Conservation (phyloP, 352 stramenopile species). For the Pythium aphanidermatum region DNA sequence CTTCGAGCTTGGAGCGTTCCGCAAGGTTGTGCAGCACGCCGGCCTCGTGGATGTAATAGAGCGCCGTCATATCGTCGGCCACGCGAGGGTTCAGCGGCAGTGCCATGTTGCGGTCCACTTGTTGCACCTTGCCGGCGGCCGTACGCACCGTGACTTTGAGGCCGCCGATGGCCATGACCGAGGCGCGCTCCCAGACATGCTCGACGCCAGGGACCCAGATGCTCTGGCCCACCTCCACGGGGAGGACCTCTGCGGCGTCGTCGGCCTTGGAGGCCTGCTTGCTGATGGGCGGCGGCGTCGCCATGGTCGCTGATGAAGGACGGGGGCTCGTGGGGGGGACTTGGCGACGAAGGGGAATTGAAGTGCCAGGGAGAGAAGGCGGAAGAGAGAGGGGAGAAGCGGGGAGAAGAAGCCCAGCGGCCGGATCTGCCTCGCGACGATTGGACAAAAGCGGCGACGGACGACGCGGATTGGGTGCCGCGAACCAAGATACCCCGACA, state of each 20-base stretch:
- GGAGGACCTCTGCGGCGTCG: constrained; percentile 58
- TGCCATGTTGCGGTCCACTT: constrained; percentile 70
- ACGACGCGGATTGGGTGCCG: neutral
- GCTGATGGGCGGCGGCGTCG: constrained; percentile 58
- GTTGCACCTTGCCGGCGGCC: constrained; percentile 76
- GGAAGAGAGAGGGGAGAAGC: neutral
- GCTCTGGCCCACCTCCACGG: constrained; percentile 59
- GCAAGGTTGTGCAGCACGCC: constrained; percentile 95
- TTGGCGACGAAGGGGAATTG: constrained; percentile 16
- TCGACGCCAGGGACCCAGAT: constrained; percentile 76
- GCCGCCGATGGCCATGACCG: constrained; percentile 80
- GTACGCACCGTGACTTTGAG: constrained; percentile 86
- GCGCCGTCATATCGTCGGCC: constrained; percentile 91
- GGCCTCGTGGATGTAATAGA: constrained; percentile 94
- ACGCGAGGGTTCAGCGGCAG: constrained; percentile 78
- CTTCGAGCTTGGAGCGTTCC: constrained; percentile 83
- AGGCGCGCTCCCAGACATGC: constrained; percentile 69
- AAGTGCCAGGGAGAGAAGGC: constrained; percentile 10
- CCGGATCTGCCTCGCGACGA: constrained; percentile 4
- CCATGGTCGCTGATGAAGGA: constrained; percentile 25
- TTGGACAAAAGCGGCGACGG: constrained; percentile 6
- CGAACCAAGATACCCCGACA: neutral
- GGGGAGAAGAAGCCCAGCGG: constrained; percentile 1
- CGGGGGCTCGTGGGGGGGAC: neutral
- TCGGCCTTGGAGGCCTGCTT: constrained; percentile 68